Conservation (phyloP, 495 filamentous ascomycete species). For the Trichoderma erinaceum region DNA sequence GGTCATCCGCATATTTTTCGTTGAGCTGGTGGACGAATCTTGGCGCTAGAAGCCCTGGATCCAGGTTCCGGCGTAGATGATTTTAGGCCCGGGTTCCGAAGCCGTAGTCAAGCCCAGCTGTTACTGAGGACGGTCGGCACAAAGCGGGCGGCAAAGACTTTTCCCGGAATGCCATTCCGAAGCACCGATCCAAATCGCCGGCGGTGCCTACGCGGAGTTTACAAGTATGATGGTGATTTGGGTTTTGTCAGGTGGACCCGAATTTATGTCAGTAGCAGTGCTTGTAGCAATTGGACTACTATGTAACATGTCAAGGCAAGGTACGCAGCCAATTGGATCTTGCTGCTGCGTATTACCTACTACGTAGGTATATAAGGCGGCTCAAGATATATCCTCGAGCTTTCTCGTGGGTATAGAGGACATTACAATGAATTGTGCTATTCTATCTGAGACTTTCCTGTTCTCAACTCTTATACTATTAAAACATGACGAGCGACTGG, state of each 20-base stretch:
- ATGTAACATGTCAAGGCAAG: too few relatives aligned
- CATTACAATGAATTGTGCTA: too few relatives aligned
- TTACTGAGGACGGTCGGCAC: neutral
- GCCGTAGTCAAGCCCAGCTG: neutral
- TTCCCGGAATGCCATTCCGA: neutral
- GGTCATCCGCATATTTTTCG: neutral
- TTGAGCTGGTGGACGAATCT: too few relatives aligned
- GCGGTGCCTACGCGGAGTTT: neutral
- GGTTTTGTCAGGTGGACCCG: neutral
- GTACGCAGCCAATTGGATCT: too few relatives aligned
- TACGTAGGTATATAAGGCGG: too few relatives aligned
- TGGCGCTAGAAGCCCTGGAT: neutral
- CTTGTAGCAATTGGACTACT: too few relatives aligned
- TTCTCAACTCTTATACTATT: too few relatives aligned
- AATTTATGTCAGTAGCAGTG: neutral
- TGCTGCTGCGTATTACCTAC: too few relatives aligned
- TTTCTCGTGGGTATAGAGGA: too few relatives aligned
- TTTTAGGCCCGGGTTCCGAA: conserved; percentile 5
- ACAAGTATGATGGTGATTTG: neutral
- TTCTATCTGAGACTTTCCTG: too few relatives aligned
- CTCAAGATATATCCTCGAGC: too few relatives aligned
- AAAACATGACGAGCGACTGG: too few relatives aligned
- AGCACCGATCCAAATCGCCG: neutral
- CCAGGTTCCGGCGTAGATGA: neutral
- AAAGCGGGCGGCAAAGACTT: neutral